These are phyloP conservation scores for Pyrenula aspistea DNA, from an alignment of 495 filamentous ascomycete species.

Conservation along the genomic window DNA sequence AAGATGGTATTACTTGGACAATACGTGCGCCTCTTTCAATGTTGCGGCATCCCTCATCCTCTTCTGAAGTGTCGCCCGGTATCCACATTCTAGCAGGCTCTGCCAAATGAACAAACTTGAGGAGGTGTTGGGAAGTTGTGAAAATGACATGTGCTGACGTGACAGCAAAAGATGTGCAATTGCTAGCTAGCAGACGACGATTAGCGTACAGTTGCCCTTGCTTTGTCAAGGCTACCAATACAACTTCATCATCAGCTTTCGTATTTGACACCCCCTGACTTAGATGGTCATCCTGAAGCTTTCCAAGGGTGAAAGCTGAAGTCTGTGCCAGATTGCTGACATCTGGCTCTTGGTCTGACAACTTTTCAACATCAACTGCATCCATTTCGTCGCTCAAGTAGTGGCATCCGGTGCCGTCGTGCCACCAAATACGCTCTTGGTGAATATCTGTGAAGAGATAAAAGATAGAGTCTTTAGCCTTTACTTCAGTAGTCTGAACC, in stretches of 20 bases:
- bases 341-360: not conserved
- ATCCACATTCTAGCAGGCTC: constrained; percentile 58
- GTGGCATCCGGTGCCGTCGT: not conserved
- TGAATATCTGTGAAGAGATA: not conserved
- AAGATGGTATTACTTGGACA: constrained; percentile 81
- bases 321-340: not conserved
- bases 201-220: constrained; percentile 73
- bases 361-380: not conserved
- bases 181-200: constrained; percentile 56
- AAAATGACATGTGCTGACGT: constrained; percentile 78
- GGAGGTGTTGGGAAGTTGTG: constrained; percentile 78
- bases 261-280: not conserved
- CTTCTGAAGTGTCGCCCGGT: constrained; percentile 78
- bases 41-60: constrained; percentile 82
- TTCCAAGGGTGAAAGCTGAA: not conserved
- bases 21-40: constrained; percentile 81
- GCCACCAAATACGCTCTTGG: not conserved
- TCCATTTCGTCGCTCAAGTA: not conserved
- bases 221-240: constrained; percentile 45
- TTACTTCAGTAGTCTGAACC: not conserved
- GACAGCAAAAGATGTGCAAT: constrained; percentile 81
- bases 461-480: not conserved
- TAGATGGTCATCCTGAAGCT: not conserved
- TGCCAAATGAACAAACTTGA: constrained; percentile 85
- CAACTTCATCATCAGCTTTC: not conserved